Evolutionary conservation across 78 protist species (phyloP), one percentile per base, ranked within the genome.

Genomic region (slime mould (Dictyostelium discoideum)): DNA sequence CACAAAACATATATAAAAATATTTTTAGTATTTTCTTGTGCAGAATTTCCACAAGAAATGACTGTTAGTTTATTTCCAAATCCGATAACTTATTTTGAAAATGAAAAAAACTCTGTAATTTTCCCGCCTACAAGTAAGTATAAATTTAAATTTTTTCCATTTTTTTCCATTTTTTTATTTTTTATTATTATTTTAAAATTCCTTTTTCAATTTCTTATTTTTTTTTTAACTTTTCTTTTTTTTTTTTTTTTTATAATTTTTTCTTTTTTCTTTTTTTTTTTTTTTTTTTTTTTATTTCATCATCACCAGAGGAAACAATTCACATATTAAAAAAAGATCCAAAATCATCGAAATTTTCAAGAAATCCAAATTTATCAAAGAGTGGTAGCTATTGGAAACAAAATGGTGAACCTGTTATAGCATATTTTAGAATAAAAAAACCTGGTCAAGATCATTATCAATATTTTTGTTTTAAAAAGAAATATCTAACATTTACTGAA

Each of bases 371-470:
- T 10, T 26, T 69, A 69, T 26, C 32, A 26, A 69, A 69, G 77
- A 69, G 77, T 69, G 77, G 77, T 69, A 69, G 77, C 26, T 69
- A 69, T 26, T 69, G 77, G 77, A 69, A 69, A 69, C 77, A 69
- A 69, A 69, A 69, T 26, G 77, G 77, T 2, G 77, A 69, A 69
- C 77, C 77, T 24, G 77, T 69, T 3, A 69, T 69, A 11, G 77
- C 77, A n/a, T 69, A 69, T 69, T 69, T 69, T 69, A 69, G 77
- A 69, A 29, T 69, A 6, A 69, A 18, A 26, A 69, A 69, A 69
- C 77, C 77, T 3, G 37, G 37, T 24, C 77, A 69, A 69, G 77
- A 69, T 26, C 77, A 69, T 69, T 69, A 69, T 26, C 77, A 69
- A 69, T 69, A 69, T 26, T 69, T 26, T 69, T 69, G 77, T 69